These are phyloP conservation scores for Aspergillus olivimuriae DNA, from an alignment of 495 filamentous ascomycete species.

Conservation along the genomic window DNA sequence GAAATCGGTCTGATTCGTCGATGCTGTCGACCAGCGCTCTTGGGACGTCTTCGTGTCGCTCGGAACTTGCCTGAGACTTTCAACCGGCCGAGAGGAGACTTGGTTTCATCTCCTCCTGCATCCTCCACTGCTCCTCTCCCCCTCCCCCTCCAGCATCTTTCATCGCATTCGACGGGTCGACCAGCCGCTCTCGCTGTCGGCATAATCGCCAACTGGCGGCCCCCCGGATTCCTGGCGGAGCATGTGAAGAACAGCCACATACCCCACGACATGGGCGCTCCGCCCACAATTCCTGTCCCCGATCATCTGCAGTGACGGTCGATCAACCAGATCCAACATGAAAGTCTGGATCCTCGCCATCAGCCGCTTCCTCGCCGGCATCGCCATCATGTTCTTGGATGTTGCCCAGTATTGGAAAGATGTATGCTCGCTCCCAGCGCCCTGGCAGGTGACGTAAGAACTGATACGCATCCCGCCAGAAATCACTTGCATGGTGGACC, in stretches of 20 bases:
- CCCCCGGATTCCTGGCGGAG: slow-evolving; percentile 17
- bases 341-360: slow-evolving; percentile 17
- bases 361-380: slow-evolving; percentile 35
- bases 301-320: not conserved
- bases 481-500: slow-evolving; percentile 33
- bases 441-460: not conserved
- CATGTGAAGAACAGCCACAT: slow-evolving; percentile 30
- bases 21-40: slow-evolving; percentile 12
- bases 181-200: no score
- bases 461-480: slow-evolving; percentile 15
- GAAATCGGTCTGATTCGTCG: no score
- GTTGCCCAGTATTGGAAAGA: slow-evolving; percentile 59
- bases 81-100: no score
- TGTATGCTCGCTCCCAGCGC: slow-evolving; percentile 33
- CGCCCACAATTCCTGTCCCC: slow-evolving; percentile 3
- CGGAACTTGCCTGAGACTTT: no score
- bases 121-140: no score
- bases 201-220: not conserved
- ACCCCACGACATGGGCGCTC: not conserved
- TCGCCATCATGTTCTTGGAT: slow-evolving; percentile 52
- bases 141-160: no score
- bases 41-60: not conserved
- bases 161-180: no score
- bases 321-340: not conserved
- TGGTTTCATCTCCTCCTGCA: no score